These are phyloP conservation scores for Bryoerythrophyllum caledonicum DNA, from an alignment of 225 moss, liverwort and hornwort species.

Conservation along the genomic window DNA sequence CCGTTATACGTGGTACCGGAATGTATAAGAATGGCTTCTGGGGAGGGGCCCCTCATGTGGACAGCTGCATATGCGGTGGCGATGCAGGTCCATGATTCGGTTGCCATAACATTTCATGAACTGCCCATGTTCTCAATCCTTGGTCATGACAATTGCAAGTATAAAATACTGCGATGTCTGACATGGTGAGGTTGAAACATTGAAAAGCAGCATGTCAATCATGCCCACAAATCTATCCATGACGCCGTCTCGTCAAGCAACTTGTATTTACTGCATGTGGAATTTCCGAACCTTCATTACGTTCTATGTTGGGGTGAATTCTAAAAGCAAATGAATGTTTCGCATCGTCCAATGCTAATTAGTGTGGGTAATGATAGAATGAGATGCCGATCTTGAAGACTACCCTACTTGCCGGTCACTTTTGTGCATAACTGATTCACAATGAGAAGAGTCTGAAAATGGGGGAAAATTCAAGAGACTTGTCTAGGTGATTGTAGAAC, in stretches of 20 bases:
- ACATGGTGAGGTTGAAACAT: background rate
- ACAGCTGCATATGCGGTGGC: background rate
- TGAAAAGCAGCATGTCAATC: background rate
- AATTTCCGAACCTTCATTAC: background rate
- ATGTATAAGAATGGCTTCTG: background rate
- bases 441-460: too few relatives aligned
- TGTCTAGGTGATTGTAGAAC: too few relatives aligned
- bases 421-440: too few relatives aligned
- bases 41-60: too few relatives aligned
- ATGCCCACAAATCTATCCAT: slow-evolving; percentile 7
- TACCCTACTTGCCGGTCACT: too few relatives aligned
- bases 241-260: background rate
- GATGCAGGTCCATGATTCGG: slow-evolving; percentile 1
- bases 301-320: too few relatives aligned
- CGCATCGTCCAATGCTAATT: too few relatives aligned
- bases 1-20: background rate
- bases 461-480: too few relatives aligned
- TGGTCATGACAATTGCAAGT: background rate
- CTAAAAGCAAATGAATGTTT: too few relatives aligned
- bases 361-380: too few relatives aligned
- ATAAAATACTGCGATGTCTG: background rate
- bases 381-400: too few relatives aligned
- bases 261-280: background rate
- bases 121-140: background rate
- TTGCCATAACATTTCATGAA: background rate